A percentile compares a stretch with the other conserved stretches of the same genome.
Evolutionary conservation across 2,329 filamentous ascomycete species (phyloP).

Genomic region (Calonectria montana): DNA sequence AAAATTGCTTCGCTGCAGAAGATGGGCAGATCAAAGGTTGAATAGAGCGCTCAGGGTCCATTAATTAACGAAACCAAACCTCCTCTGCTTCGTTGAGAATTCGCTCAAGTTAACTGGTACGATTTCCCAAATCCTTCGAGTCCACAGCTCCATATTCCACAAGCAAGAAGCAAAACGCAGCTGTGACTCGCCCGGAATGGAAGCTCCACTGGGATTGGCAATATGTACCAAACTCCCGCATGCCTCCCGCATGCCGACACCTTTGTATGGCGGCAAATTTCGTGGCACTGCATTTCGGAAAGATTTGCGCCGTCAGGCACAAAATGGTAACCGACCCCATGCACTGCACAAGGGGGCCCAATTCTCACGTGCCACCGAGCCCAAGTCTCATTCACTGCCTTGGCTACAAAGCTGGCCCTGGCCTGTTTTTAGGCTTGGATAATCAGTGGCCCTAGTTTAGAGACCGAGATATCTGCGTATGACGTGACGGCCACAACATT

Average conservation of each 20-base stretch:
- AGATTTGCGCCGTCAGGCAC: background rate
- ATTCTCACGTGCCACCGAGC: background rate
- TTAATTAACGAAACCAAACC: background rate
- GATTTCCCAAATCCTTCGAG: background rate
- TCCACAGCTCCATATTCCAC: background rate
- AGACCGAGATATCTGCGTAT: constrained; percentile 5
- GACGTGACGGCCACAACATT: constrained; percentile 5
- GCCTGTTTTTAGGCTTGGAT: background rate
- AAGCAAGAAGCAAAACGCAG: background rate
- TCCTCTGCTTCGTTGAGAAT: background rate
- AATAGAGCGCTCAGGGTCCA: no score
- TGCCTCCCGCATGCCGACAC: background rate
- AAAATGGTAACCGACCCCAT: background rate
- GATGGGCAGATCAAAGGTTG: background rate
- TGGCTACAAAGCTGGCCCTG: background rate
- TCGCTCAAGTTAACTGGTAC: background rate
- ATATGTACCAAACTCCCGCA: background rate
- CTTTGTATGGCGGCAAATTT: background rate
- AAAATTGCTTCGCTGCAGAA: background rate
- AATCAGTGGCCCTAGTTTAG: background rate
- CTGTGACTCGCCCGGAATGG: background rate
- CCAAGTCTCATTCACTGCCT: background rate
- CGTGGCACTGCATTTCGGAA: background rate
- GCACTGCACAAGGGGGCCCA: background rate
- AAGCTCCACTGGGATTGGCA: background rate